These are phyloP conservation scores for Pseudonectria foliicola DNA, from an alignment of 2,329 filamentous ascomycete species.

Conservation along the genomic window DNA sequence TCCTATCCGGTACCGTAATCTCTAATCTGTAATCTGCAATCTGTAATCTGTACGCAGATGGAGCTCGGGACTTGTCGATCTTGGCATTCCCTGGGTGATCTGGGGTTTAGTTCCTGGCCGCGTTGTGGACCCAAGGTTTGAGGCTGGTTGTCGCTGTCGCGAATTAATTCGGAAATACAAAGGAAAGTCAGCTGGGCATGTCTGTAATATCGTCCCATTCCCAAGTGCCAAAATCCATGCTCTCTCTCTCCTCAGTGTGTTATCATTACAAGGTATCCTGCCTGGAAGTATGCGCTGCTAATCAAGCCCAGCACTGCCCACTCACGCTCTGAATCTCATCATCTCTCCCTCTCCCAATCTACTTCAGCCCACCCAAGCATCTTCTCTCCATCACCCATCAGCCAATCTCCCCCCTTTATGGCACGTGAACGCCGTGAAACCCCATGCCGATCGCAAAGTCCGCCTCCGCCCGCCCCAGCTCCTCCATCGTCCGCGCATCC, in stretches of 20 bases:
- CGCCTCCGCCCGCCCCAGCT: slow-evolving; percentile 57
- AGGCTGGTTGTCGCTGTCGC: background rate
- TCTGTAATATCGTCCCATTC: too few relatives aligned
- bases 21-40: too few relatives aligned
- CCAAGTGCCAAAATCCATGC: background rate
- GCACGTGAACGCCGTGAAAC: slow-evolving; percentile 54
- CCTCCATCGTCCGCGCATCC: slow-evolving; percentile 54
- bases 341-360: background rate
- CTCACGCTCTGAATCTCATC: background rate
- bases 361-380: too few relatives aligned
- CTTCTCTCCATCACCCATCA: too few relatives aligned
- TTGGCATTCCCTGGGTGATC: too few relatives aligned
- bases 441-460: slow-evolving; percentile 54
- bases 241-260: background rate
- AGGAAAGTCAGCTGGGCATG: too few relatives aligned
- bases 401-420: slow-evolving; percentile 4
- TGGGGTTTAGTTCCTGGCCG: too few relatives aligned
- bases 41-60: background rate
- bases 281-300: too few relatives aligned
- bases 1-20: background rate
- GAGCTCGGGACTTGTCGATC: too few relatives aligned
- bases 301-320: background rate
- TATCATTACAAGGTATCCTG: too few relatives aligned
- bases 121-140: too few relatives aligned
- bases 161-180: too few relatives aligned